These are phyloP conservation scores for Penicillium sp. DNA, from an alignment of 2,329 filamentous ascomycete species.

Conservation along the genomic window DNA sequence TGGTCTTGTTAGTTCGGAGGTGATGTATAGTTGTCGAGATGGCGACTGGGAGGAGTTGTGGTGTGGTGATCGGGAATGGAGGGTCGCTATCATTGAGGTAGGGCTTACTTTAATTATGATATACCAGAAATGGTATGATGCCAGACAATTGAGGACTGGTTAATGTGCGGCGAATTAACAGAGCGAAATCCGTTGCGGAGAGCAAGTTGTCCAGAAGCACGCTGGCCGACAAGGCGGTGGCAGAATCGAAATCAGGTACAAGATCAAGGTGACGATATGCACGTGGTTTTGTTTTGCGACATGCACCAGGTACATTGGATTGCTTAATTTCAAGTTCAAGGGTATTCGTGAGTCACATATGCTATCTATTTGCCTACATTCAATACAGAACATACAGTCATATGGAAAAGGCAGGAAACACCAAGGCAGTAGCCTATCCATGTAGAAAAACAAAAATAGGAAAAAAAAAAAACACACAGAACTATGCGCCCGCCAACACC, in stretches of 20 bases:
- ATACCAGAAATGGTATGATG: not conserved
- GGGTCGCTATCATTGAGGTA: not conserved
- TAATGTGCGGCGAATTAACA: not conserved
- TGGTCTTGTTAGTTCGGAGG: not conserved
- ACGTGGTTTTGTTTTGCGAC: not conserved
- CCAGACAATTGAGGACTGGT: not conserved
- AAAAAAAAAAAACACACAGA: slow-evolving; percentile 20
- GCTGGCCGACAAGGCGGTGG: slow-evolving; percentile 19
- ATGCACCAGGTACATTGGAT: not conserved
- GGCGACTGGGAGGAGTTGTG: not conserved
- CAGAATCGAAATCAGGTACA: slow-evolving; percentile 11
- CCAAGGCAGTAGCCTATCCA: not conserved
- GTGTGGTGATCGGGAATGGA: not conserved
- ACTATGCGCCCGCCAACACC: slow-evolving; percentile 34
- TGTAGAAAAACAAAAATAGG: slow-evolving; percentile 12
- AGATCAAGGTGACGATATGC: not conserved
- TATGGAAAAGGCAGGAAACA: slow-evolving; percentile 1
- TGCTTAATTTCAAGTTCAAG: not conserved
- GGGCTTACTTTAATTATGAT: not conserved
- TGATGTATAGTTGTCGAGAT: not conserved
- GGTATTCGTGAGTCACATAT: slow-evolving; percentile 2
- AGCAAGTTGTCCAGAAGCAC: slow-evolving; percentile 26
- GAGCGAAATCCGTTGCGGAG: slow-evolving; percentile 3
- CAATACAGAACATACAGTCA: slow-evolving; percentile 4
- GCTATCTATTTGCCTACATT: slow-evolving; percentile 10